Conservation (phyloP, 805 yeast species). For the Maudiozyma serrabonitensis region DNA sequence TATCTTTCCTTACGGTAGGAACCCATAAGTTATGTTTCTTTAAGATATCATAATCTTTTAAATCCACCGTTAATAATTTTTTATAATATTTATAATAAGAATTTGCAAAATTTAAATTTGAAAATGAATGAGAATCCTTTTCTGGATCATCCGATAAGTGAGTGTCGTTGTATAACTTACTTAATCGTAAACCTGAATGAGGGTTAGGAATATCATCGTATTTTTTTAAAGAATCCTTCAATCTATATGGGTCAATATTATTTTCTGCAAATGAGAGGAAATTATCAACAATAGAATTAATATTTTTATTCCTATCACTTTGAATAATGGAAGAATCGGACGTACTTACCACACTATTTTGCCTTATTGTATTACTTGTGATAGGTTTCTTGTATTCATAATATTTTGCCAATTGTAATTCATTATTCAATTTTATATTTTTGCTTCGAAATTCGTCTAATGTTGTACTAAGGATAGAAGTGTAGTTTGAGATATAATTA, state of each 20-base stretch:
- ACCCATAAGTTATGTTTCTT: slow-evolving; percentile 25
- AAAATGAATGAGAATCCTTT: not conserved
- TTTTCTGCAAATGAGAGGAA: slow-evolving; percentile 11
- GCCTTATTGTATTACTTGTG: slow-evolving; percentile 8
- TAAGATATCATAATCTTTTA: slow-evolving; percentile 11
- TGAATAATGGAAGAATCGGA: slow-evolving; percentile 11
- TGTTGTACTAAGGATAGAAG: slow-evolving; percentile 1
- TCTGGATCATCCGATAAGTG: not conserved
- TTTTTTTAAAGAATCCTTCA: not conserved
- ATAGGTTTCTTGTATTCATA: slow-evolving; percentile 9
- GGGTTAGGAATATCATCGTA: not conserved
- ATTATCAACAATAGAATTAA: slow-evolving; percentile 7
- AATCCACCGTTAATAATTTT: slow-evolving; percentile 15
- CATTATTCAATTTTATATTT: slow-evolving; percentile 2
- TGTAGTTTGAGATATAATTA: slow-evolving; percentile 3
- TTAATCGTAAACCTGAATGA: not conserved
- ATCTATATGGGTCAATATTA: slow-evolving; percentile 9
- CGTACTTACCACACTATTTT: slow-evolving; percentile 13
- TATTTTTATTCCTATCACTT: slow-evolving; percentile 9
- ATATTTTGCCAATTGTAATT: slow-evolving; percentile 1
- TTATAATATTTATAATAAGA: slow-evolving; percentile 19
- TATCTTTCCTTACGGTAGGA: slow-evolving; percentile 14
- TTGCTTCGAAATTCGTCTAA: not conserved
- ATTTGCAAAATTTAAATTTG: slow-evolving; percentile 5
- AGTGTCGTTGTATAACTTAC: not conserved